Evolutionary conservation across 176 grass and related monocot species (phyloP), one percentile per base, ranked within the genome.

Genomic region (Oryza glaberrima): DNA sequence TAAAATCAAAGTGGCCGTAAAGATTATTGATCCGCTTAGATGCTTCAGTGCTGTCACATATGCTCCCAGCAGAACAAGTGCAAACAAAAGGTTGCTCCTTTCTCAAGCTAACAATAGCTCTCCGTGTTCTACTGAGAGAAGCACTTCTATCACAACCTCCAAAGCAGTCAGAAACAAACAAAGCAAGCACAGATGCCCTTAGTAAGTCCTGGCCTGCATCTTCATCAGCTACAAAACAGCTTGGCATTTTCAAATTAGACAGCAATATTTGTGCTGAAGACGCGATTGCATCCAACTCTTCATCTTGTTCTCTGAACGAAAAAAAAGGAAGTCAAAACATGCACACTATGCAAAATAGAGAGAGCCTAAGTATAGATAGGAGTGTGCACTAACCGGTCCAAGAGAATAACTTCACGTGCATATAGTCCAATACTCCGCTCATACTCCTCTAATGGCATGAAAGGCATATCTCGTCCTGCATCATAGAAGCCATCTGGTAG

Each of bases 161-260:
- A 91, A 99, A 96, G 78, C 93, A 99, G 84, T 99, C 96, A 41
- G 96, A 99, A 83, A 99, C 96, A 87, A 99, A 99, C 70, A 99
- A 90, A 71, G 96, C 91, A 67, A 99, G 86, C 81, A 96, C 80
- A 35, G 96, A 99, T 46, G 90, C 91, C 83, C 93, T 94, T 67
- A 87, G 63, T 54, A 95, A 82, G 79, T 99, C 88, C 66, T 89
- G 81, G 51, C 83, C 86, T 77, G 77, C 81, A 79, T 90, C 86
- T 46, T 92, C 92, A 36, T 95, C 91, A 28, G 52, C 87, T 85
- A 83, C 68, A 10, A 65, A 88, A 86, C 72, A 75, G 67, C 79
- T 88, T 66, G 90, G 86, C 68, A 81, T 85, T 77, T 72, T 90
- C 77, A 98, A 91, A 85, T 75, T 95, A 86, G 96, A 95, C 71